phyloP scores from a whole-genome alignment of 306 rosid species.

The Acmispon strigosus region DNA sequence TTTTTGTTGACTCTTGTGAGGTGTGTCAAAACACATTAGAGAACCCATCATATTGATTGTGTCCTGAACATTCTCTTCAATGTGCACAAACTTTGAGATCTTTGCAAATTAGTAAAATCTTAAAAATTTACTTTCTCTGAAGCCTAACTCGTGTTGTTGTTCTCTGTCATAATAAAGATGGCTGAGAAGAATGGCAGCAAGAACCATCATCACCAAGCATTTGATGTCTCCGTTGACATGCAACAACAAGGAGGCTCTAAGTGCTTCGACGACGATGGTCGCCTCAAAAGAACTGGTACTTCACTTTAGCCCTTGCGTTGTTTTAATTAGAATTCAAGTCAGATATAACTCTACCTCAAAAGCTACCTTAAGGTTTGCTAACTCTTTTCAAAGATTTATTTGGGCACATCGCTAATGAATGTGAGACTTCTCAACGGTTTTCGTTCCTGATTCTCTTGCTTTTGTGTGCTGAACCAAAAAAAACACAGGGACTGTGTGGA shows the following conservation, averaged over 20 bases:
- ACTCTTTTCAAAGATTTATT: too few relatives aligned
- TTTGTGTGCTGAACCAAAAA: background rate
- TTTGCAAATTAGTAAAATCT: background rate
- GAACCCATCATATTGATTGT: background rate
- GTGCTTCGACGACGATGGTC: constrained; percentile 80
- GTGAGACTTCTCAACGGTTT: background rate
- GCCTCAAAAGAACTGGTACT: constrained; percentile 69
- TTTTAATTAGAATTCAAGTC: background rate
- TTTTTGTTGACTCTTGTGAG: background rate
- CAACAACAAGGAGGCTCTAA: constrained; percentile 48
- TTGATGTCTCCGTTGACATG: constrained; percentile 43
- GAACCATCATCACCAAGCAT: constrained; percentile 35
- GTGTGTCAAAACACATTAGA: background rate
- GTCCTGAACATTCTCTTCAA: background rate
- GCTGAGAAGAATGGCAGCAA: constrained; percentile 32
- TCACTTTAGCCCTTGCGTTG: background rate
- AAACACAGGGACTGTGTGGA: constrained; percentile 60
- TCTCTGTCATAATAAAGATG: constrained; percentile 32
- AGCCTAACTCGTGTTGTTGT: background rate
- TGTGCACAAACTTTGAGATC: background rate
- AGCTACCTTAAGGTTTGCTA: too few relatives aligned
- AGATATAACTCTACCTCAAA: too few relatives aligned
- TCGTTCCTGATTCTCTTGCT: background rate
- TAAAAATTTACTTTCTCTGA: background rate
- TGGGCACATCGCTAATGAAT: too few relatives aligned